A percentile compares a stretch with the other conserved stretches of the same genome.
These are phyloP conservation scores for Aquanectria penicillioides DNA, from an alignment of 2,329 filamentous ascomycete species.

Conservation along the genomic window DNA sequence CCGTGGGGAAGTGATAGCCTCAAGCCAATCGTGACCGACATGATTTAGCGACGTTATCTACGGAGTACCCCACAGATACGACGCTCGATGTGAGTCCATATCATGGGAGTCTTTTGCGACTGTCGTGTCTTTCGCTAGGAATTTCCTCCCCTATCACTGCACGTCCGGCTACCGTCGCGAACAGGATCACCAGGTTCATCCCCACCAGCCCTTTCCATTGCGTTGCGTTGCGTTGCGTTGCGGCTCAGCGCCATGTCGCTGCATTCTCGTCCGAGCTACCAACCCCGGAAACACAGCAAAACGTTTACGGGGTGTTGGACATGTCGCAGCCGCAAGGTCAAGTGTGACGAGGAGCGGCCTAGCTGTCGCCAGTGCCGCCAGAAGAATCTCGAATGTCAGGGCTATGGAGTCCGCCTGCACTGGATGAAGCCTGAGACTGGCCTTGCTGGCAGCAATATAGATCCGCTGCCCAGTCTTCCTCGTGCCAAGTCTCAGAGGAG, in stretches of 20 bases:
- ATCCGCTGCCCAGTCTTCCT: conserved; percentile 10
- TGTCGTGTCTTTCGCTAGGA: conserved; percentile 16
- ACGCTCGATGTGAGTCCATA: neutral
- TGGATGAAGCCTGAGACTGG: conserved; percentile 34
- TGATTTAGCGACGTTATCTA: conserved; percentile 17
- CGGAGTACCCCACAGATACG: neutral
- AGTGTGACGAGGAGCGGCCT: conserved; percentile 50
- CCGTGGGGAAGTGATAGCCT: conserved; percentile 5
- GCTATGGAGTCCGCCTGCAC: conserved; percentile 44
- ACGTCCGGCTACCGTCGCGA: neutral
- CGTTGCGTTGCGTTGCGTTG: neutral
- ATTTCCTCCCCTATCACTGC: conserved; percentile 12
- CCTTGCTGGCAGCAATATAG: neutral
- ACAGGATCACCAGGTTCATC: neutral
- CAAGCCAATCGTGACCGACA: conserved; percentile 9
- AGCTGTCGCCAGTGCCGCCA: conserved; percentile 46
- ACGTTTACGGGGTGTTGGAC: conserved; percentile 49
- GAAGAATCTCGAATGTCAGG: conserved; percentile 43
- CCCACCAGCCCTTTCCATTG: neutral
- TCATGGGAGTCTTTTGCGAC: neutral
- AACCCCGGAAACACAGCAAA: conserved; percentile 37
- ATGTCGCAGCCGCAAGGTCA: conserved; percentile 49
- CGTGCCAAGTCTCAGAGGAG: conserved; percentile 19
- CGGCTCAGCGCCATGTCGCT: conserved; percentile 20
- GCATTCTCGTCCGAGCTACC: conserved; percentile 14